phyloP scores from a whole-genome alignment of 176 grass and related monocot species.

The Thalia dealbata region DNA sequence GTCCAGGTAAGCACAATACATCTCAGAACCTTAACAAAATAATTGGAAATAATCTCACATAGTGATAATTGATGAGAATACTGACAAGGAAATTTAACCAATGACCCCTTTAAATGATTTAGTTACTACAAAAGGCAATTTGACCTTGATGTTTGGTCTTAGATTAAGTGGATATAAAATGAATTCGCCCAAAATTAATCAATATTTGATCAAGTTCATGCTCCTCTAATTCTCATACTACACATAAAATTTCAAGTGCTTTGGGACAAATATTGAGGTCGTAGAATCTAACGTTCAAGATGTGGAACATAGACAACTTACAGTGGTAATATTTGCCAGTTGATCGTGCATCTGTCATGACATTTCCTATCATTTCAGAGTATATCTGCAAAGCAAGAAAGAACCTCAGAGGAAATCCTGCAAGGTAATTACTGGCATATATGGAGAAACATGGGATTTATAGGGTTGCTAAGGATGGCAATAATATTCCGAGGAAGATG shows the following conservation, averaged over 20 bases:
- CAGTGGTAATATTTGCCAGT: conserved; percentile 99
- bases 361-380: conserved; percentile 99
- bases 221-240: background rate
- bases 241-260: background rate
- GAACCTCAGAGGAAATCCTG: background rate
- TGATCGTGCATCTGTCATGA: conserved; percentile 94
- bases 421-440: background rate
- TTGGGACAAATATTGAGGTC: background rate
- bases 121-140: background rate
- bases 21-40: background rate
- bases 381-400: conserved; percentile 60
- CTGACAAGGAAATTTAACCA: background rate
- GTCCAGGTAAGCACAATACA: background rate
- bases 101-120: background rate
- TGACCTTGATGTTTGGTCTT: background rate
- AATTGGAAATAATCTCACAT: background rate
- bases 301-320: conserved; percentile 35
- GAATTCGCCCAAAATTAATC: background rate
- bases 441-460: background rate
- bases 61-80: background rate
- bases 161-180: background rate
- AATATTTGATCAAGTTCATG: background rate
- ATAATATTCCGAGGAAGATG: background rate
- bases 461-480: background rate
- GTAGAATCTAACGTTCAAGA: background rate